phyloP scores from a whole-genome alignment of 2,329 filamentous ascomycete genomes.

The Boeremia exigua region DNA sequence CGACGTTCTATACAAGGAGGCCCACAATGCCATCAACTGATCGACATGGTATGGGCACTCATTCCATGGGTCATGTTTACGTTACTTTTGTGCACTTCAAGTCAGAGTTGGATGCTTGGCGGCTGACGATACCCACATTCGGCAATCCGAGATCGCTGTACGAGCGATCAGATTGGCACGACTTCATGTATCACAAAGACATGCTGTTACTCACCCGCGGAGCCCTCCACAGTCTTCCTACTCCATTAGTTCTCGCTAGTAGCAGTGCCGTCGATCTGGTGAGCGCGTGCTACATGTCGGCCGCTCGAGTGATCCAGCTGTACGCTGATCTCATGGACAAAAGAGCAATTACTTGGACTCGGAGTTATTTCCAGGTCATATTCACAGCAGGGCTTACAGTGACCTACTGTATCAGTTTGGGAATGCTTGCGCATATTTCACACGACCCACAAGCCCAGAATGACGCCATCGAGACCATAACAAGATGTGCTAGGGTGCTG shows the following conservation, averaged over 20 bases:
- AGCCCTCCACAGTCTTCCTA: conserved; percentile 49
- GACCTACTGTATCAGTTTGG: conserved; percentile 29
- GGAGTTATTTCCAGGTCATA: conserved; percentile 58
- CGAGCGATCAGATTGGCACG: conserved; percentile 54
- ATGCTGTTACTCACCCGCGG: conserved; percentile 50
- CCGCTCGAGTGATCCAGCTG: conserved; percentile 47
- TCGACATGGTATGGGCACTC: not conserved
- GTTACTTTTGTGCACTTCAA: conserved; percentile 30
- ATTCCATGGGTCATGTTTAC: conserved; percentile 20
- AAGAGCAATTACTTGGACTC: conserved; percentile 51
- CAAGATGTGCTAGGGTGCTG: conserved; percentile 29
- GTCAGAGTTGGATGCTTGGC: conserved; percentile 48
- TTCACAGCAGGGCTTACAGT: conserved; percentile 52
- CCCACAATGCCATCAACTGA: not conserved
- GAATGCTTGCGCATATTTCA: conserved; percentile 28
- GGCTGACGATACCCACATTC: conserved; percentile 42
- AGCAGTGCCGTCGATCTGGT: conserved; percentile 20
- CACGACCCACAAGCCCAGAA: not conserved
- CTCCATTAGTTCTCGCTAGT: not conserved
- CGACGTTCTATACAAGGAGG: conserved; percentile 28
- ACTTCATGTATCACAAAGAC: conserved; percentile 52
- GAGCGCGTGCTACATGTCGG: conserved; percentile 42
- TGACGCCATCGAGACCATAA: conserved; percentile 12
- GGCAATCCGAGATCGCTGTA: conserved; percentile 49
- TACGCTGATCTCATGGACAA: conserved; percentile 49